Conservation (phyloP, 192 early-diverging fungal species). For the Coemansia sp. region DNA sequence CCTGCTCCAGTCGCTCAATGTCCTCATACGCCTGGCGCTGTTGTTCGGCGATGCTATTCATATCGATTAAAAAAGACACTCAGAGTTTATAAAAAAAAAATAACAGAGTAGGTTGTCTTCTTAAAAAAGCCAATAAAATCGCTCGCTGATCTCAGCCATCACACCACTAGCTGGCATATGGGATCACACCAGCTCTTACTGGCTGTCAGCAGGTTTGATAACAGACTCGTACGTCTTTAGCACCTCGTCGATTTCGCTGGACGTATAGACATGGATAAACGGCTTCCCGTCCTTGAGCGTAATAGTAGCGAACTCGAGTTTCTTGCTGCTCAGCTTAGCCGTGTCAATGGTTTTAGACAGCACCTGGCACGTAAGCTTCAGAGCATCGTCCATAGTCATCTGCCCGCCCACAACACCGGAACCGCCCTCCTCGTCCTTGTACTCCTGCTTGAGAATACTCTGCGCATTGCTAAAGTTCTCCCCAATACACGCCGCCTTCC, state of each 20-base stretch:
- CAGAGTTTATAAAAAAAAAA: neutral
- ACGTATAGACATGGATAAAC: conserved; percentile 33
- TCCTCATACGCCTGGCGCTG: conserved; percentile 83
- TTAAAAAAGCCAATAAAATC: neutral
- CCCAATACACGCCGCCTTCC: conserved; percentile 98
- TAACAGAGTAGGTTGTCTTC: neutral
- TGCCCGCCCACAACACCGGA: conserved; percentile 9
- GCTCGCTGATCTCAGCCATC: neutral
- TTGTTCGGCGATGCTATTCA: conserved; percentile 67
- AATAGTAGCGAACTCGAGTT: conserved; percentile 89
- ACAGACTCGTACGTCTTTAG: conserved; percentile 40
- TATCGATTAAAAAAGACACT: conserved; percentile 7
- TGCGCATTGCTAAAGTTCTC: conserved; percentile 90
- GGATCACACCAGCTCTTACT: neutral
- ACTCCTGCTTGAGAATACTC: conserved; percentile 94
- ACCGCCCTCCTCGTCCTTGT: conserved; percentile 73
- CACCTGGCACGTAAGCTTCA: conserved; percentile 87
- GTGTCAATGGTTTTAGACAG: conserved; percentile 97
- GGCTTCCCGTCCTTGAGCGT: conserved; percentile 49
- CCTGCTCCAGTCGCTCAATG: conserved; percentile 88
- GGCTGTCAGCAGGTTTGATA: conserved; percentile 38
- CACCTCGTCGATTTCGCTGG: conserved; percentile 44
- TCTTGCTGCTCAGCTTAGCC: conserved; percentile 86
- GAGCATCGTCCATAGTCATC: conserved; percentile 82
- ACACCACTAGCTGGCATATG: neutral